Evolutionary conservation across 345 rosid species (phyloP).

Genomic region (Gossypium mustelinum): DNA sequence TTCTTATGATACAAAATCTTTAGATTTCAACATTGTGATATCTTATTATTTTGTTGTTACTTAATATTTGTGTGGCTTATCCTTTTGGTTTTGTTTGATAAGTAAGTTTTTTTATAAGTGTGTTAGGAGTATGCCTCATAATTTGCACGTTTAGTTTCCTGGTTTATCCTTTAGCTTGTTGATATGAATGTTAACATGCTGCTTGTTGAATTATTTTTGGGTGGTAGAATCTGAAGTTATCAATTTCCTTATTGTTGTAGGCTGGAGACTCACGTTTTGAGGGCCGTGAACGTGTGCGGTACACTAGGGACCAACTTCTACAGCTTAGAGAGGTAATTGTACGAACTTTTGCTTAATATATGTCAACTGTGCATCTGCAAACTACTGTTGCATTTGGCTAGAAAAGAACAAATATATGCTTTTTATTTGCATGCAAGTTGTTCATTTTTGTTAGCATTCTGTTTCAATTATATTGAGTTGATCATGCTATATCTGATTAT

Average conservation of each 20-base stretch:
- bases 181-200: background rate
- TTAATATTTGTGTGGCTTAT: background rate
- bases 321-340: conserved; percentile 59
- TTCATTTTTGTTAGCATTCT: background rate
- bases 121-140: background rate
- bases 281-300: conserved; percentile 54
- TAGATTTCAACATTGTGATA: background rate
- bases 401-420: background rate
- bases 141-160: background rate
- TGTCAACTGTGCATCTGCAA: background rate
- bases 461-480: background rate
- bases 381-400: background rate
- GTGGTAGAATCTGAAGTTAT: conserved; percentile 11
- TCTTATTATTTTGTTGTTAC: background rate
- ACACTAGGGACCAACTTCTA: conserved; percentile 66
- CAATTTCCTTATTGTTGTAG: conserved; percentile 33
- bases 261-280: conserved; percentile 57
- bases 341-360: background rate
- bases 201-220: background rate
- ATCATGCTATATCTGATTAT: background rate
- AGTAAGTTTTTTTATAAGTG: background rate
- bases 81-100: background rate
- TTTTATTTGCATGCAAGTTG: background rate
- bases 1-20: background rate
- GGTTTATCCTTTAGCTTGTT: background rate